Evolutionary conservation across 1,284 basidiomycete species (phyloP), one percentile per base, ranked within the genome.

Genomic region (Cryptococcus wingfieldii): DNA sequence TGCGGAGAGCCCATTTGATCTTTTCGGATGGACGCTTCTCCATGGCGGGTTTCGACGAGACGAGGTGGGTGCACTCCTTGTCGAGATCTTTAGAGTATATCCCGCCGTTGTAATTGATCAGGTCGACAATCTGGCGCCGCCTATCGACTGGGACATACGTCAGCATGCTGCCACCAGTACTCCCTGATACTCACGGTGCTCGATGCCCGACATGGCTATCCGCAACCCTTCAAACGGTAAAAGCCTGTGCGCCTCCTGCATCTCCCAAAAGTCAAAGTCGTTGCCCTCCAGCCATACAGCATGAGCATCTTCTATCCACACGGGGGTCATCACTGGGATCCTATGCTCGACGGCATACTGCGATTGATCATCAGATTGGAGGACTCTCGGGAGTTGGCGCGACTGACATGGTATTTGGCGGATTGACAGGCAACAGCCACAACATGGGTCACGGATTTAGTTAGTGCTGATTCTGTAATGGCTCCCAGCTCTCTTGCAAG

Each of bases 51-150:
- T 63, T 64, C 23, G 70, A 67, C 12, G 69, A 66, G 16, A 77
- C 56, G 25, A 77, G 61, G 54, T 77, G 76, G 19, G 75, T 76
- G 54, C 74, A 76, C 7, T 55, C 51, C 9, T 70, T 60, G 51
- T 76, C 72, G 18, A 77, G 63, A 50, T 72, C 71, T 60, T 72
- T 75, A 16, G 65, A 66, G 61, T 77, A 77, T 19, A 60, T 54
- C 0, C 74, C 76, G 31, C 76, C 76, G 48, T 63, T 55, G 4
- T 23, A 19, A 37, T 61, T 58, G 54, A 77, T 71, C n/a, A 60
- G 58, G 18, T 61, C 38, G 42, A 74, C 66, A 19, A 76, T 59
- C 44, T 68, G 56, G 51, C 70, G 70, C 13, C 76, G 69, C 8
- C 67, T 61, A 31, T 70, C 69, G 43, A 73, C 71, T 72, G 42